These are phyloP conservation scores for Lonicera japonica DNA, from an alignment of 129 eudicot species.

Conservation along the genomic window DNA sequence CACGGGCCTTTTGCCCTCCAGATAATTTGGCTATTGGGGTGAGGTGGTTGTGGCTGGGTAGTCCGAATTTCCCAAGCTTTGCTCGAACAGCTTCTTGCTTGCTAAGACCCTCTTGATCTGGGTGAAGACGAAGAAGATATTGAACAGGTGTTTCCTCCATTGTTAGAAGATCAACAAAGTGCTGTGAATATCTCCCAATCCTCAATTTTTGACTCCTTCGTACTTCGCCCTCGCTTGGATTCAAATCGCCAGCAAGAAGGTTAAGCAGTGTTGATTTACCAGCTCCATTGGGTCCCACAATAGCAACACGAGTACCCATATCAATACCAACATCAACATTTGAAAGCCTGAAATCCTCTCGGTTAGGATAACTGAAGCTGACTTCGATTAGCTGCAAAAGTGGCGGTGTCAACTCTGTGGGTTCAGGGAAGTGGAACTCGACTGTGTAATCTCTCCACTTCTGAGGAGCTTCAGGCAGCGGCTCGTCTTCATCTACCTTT, in stretches of 20 bases:
- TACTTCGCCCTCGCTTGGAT: constrained; percentile 66
- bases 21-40: constrained; percentile 77
- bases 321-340: constrained; percentile 84
- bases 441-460: constrained; percentile 79
- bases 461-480: constrained; percentile 55
- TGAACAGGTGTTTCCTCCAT: constrained; percentile 82
- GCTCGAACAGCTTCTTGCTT: constrained; percentile 87
- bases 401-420: constrained; percentile 79
- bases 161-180: constrained; percentile 71
- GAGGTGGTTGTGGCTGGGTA: constrained; percentile 67
- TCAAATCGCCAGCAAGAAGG: constrained; percentile 72
- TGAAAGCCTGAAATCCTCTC: constrained; percentile 68
- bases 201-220: constrained; percentile 72
- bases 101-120: constrained; percentile 76
- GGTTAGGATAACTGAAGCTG: constrained; percentile 66
- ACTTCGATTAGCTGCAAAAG: constrained; percentile 76
- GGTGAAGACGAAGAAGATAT: constrained; percentile 75
- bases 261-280: constrained; percentile 77
- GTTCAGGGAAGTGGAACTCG: constrained; percentile 87
- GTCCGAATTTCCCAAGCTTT: constrained; percentile 76
- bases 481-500: constrained; percentile 66
- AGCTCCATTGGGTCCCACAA: constrained; percentile 89
- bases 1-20: constrained; percentile 78
- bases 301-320: constrained; percentile 90
- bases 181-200: constrained; percentile 80